These are phyloP conservation scores for Conticribra guillardii DNA, from an alignment of 108 stramenopile genomes.

Conservation along the genomic window DNA sequence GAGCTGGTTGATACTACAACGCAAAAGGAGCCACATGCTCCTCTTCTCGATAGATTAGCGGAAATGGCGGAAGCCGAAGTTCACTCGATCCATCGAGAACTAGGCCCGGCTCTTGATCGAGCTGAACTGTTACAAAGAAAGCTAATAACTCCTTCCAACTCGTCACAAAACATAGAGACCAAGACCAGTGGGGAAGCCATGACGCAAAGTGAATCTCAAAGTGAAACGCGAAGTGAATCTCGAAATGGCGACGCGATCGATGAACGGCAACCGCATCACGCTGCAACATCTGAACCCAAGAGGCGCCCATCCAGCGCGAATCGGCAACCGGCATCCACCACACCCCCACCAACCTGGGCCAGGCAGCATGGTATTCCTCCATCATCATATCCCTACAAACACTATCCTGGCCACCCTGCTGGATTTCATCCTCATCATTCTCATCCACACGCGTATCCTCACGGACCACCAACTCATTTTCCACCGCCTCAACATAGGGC, in stretches of 20 bases:
- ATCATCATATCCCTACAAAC: background rate
- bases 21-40: slow-evolving; percentile 2
- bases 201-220: background rate
- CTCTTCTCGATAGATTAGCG: background rate
- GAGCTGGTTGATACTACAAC: background rate
- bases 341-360: background rate
- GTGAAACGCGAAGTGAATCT: background rate
- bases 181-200: background rate
- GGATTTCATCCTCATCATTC: no score
- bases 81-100: background rate
- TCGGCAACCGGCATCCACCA: background rate
- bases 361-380: background rate
- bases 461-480: background rate
- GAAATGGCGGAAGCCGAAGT: slow-evolving; percentile 10
- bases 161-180: background rate
- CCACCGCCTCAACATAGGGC: slow-evolving; percentile 1
- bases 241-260: background rate
- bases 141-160: background rate
- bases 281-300: background rate
- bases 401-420: background rate
- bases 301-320: background rate
- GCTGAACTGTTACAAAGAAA: background rate
- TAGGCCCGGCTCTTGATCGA: background rate
- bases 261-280: background rate
- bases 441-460: background rate